Percentiles rank a stretch among this genome's conserved stretches.
phyloP scores from a whole-genome alignment of 768 basidiomycete species.

The Rhodotorula toruloides region DNA sequence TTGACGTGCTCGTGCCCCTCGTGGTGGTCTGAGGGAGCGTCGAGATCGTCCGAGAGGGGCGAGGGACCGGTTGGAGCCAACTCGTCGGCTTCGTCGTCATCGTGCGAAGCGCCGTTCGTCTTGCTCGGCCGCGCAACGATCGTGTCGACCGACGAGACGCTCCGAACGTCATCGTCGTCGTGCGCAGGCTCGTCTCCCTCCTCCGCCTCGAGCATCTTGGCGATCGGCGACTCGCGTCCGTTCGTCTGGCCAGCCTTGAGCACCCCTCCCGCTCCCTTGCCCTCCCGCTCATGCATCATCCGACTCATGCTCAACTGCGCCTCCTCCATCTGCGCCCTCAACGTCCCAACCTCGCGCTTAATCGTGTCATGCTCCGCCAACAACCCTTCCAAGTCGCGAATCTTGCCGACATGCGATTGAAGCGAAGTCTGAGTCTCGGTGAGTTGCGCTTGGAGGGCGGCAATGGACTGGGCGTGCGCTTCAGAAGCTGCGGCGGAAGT shows the following conservation, averaged over 20 bases:
- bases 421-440: conserved; percentile 76
- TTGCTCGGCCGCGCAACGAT: not conserved
- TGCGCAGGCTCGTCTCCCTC: conserved; percentile 61
- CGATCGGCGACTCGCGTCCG: conserved; percentile 35
- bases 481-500: conserved; percentile 45
- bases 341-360: conserved; percentile 63
- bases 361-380: conserved; percentile 77
- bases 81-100: not conserved
- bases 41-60: not conserved
- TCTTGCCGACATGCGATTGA: conserved; percentile 70
- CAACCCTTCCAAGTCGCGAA: conserved; percentile 68
- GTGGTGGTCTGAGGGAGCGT: not conserved
- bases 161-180: conserved; percentile 50
- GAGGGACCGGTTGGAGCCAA: not conserved
- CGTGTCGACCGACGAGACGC: conserved; percentile 27
- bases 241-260: conserved; percentile 42
- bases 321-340: conserved; percentile 54
- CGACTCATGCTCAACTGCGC: conserved; percentile 42
- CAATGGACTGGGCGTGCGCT: conserved; percentile 49
- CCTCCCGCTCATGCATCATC: conserved; percentile 41
- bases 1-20: no score
- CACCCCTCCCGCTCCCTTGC: conserved; percentile 49
- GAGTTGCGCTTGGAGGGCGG: conserved; percentile 73
- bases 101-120: not conserved
- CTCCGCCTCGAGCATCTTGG: conserved; percentile 39